Evolutionary conservation across 2,329 filamentous ascomycete species (phyloP).

Genomic region (Sclerotinia borealis): DNA sequence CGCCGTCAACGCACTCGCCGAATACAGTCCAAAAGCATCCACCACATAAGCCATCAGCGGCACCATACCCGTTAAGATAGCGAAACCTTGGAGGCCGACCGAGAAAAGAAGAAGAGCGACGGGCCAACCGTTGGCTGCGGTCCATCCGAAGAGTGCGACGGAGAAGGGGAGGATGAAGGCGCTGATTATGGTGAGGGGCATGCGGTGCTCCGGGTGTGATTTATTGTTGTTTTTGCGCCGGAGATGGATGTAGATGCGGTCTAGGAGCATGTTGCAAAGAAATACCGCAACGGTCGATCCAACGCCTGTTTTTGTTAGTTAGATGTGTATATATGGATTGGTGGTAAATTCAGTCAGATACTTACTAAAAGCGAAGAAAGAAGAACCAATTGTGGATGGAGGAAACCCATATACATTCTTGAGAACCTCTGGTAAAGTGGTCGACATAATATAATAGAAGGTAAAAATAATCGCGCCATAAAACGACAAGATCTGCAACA

Average conservation of each 20-base stretch:
- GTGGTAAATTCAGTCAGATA: not conserved
- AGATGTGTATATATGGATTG: not conserved
- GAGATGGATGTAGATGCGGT: slow-evolving; percentile 24
- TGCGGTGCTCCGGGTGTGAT: slow-evolving; percentile 51
- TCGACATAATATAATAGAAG: slow-evolving; percentile 42
- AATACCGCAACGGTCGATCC: slow-evolving; percentile 39
- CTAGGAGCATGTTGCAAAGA: slow-evolving; percentile 28
- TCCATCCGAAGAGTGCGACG: slow-evolving; percentile 52
- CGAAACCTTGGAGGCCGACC: slow-evolving; percentile 41
- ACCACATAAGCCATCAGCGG: slow-evolving; percentile 47
- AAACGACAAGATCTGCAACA: slow-evolving; percentile 42
- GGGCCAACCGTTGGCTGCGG: slow-evolving; percentile 45
- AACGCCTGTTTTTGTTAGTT: slow-evolving; percentile 17
- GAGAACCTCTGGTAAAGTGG: slow-evolving; percentile 40
- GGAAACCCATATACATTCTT: slow-evolving; percentile 37
- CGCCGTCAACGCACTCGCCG: slow-evolving; percentile 38
- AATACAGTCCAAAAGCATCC: slow-evolving; percentile 39
- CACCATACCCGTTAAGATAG: slow-evolving; percentile 42
- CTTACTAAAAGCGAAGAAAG: slow-evolving; percentile 49
- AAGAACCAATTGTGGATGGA: slow-evolving; percentile 45
- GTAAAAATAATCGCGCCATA: slow-evolving; percentile 39
- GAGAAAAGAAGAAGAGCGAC: slow-evolving; percentile 41
- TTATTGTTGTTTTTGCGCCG: slow-evolving; percentile 16
- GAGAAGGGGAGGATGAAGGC: slow-evolving; percentile 49
- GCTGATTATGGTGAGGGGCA: slow-evolving; percentile 51